Evolutionary conservation across 192 early-diverging fungal genomes (phyloP).

Genomic region (Diversispora epigaea): DNA sequence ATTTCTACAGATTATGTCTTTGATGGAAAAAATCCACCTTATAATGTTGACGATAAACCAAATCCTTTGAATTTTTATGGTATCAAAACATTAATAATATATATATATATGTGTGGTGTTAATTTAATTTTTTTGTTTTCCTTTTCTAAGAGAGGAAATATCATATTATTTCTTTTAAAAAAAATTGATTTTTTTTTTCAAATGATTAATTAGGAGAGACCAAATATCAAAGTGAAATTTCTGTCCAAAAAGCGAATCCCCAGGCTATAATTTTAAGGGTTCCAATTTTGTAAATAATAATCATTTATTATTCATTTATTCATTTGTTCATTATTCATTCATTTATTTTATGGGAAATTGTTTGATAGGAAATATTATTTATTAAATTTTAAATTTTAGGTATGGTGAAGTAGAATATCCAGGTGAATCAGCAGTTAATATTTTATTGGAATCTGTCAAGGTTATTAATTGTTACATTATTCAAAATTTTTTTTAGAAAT

Average conservation of each 20-base stretch:
- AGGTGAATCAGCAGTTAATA: conserved; percentile 76
- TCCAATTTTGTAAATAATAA: conserved; percentile 63
- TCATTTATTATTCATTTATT: background rate
- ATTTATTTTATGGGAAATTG: background rate
- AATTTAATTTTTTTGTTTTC: too few species aligned
- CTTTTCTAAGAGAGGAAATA: too few species aligned
- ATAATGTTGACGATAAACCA: conserved; percentile 62
- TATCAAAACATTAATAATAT: too few species aligned
- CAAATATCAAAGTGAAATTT: conserved; percentile 74
- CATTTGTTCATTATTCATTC: background rate
- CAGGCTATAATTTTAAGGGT: conserved; percentile 71
- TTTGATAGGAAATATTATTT: background rate
- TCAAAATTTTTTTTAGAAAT: too few species aligned
- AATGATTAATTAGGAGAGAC: conserved; percentile 50
- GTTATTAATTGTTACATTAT: conserved; percentile 33
- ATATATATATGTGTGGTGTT: too few species aligned
- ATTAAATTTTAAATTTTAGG: conserved; percentile 26
- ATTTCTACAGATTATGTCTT: conserved; percentile 94
- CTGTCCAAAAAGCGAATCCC: conserved; percentile 53
- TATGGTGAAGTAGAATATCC: conserved; percentile 65
- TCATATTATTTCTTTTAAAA: background rate
- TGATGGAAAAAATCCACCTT: conserved; percentile 81
- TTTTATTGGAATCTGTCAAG: conserved; percentile 65
- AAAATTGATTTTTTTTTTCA: background rate
- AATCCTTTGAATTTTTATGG: conserved; percentile 88